These are phyloP conservation scores for Pichia sp. DNA, from an alignment of 1,139 yeast genomes.

Conservation along the genomic window DNA sequence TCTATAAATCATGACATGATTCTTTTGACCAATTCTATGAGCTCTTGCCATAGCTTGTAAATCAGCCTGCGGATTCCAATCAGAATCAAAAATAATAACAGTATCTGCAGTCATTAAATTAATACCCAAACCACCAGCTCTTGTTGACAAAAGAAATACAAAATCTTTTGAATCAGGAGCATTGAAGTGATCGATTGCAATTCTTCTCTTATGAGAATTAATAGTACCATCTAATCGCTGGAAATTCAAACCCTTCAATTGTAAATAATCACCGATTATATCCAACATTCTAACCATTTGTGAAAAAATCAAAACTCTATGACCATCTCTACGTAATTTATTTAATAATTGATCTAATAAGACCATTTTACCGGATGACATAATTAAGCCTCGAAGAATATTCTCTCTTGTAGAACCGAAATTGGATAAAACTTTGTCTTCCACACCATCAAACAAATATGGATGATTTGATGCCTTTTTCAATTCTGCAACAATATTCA, in stretches of 20 bases:
- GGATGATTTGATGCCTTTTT: conserved; percentile 98
- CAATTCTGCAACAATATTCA: conserved; percentile 90
- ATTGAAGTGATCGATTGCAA: conserved; percentile 93
- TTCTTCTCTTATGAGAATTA: conserved; percentile 87
- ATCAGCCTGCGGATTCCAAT: conserved; percentile 99
- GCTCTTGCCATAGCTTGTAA: conserved; percentile 99
- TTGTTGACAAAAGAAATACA: conserved; percentile 81
- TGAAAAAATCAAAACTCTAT: conserved; percentile 86
- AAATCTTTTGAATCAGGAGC: conserved; percentile 91
- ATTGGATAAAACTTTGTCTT: conserved; percentile 66
- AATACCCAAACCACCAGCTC: conserved; percentile 99
- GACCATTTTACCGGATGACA: conserved; percentile 99
- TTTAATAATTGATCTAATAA: conserved; percentile 81
- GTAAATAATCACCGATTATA: conserved; percentile 86
- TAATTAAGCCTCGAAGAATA: conserved; percentile 79
- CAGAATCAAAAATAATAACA: conserved; percentile 93
- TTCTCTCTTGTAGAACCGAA: conserved; percentile 73
- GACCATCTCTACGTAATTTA: conserved; percentile 85
- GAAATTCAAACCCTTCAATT: conserved; percentile 82
- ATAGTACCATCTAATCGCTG: conserved; percentile 96
- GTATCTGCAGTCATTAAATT: conserved; percentile 98
- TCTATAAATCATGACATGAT: conserved; percentile 94
- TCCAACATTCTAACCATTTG: conserved; percentile 98
- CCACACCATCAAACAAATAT: conserved; percentile 89
- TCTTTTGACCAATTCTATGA: conserved; percentile 96